Evolutionary conservation across 768 basidiomycete genomes (phyloP).

Genomic region (Collybia mongolica): DNA sequence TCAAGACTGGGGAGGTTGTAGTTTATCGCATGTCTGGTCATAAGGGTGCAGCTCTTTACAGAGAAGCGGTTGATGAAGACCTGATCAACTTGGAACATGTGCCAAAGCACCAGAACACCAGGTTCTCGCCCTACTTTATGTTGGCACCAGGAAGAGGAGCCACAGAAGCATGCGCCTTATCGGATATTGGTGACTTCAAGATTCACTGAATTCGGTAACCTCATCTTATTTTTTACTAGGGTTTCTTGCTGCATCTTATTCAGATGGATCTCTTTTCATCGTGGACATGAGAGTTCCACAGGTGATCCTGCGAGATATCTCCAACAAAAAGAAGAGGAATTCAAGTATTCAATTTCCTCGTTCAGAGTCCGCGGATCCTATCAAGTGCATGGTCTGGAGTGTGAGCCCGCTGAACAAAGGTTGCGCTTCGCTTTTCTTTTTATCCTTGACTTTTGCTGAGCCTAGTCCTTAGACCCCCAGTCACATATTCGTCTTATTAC

Average conservation of each 20-base stretch:
- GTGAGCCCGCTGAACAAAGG: conserved; percentile 58
- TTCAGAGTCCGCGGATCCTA: conserved; percentile 37
- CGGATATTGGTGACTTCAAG: conserved; percentile 63
- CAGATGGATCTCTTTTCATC: conserved; percentile 55
- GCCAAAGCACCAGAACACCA: conserved; percentile 31
- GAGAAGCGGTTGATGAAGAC: conserved; percentile 40
- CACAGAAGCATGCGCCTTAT: conserved; percentile 57
- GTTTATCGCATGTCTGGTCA: conserved; percentile 39
- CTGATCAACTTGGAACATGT: conserved; percentile 55
- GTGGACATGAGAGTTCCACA: conserved; percentile 76
- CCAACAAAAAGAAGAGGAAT: conserved; percentile 37
- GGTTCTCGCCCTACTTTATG: conserved; percentile 63
- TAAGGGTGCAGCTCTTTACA: conserved; percentile 12
- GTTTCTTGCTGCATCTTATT: conserved; percentile 74
- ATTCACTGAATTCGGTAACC: background rate
- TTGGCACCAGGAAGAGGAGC: conserved; percentile 47
- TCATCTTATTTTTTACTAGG: conserved; percentile 39
- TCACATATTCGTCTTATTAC: conserved; percentile 61
- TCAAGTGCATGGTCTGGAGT: conserved; percentile 65
- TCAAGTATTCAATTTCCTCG: conserved; percentile 29
- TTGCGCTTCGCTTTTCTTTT: conserved; percentile 11
- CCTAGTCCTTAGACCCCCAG: conserved; percentile 35
- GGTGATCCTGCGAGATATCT: conserved; percentile 53
- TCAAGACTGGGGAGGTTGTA: conserved; percentile 57
- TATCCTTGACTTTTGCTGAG: background rate